Base-by-base conservation (phyloP, 2,329 filamentous ascomycete species). In the Aspergillus fijiensis region DNA sequence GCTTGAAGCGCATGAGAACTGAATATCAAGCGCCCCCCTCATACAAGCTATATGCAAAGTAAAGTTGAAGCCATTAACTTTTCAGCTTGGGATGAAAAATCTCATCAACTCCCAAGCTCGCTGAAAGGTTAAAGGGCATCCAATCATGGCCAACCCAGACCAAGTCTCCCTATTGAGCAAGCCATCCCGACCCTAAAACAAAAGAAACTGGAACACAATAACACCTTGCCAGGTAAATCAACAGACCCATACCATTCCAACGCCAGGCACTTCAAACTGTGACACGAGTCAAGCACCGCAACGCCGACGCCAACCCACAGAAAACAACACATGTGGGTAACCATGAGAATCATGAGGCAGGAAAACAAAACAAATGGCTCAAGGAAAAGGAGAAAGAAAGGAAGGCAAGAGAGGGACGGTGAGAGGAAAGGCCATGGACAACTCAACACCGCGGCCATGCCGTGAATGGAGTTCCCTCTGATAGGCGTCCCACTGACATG, bases 291-390 rank as follows among this genome's bases (percentile, higher is more conserved):
- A 19, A 63, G 63, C 60, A 64, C 64, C 63, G 50, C 45, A 62
- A 67, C 67, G 66, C 66, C 65, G 59, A 65, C 63, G 62, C 61
- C 62, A 61, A 60, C 63, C 57, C 59, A 63, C 59, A 57, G 35
- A 52, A 68, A 62, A 55, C 51, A 65, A 58, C 58, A 55, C 62
- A 19, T 19, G 39, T 45, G 39, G 39, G 39, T 45, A 45, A 45
- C 5, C 19, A 19, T 35, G 58, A 63, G 55, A 60, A 55, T 59
- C 53, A 56, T 63, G 23, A 57, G 53, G n/a, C 27, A 29, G 47
- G n/a, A 21, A 49, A 16, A 23, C 11, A 58, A 42, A 35, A 31
- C 51, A 29, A 47, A 35, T 39, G 21, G 33, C 47, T n/a, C 14
- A 33, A 57, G 12, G 49, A 11, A 19, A 56, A 49, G 33, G 19